Base-by-base conservation (phyloP, 768 basidiomycete genomes). In the Austroboletus eburneus region DNA sequence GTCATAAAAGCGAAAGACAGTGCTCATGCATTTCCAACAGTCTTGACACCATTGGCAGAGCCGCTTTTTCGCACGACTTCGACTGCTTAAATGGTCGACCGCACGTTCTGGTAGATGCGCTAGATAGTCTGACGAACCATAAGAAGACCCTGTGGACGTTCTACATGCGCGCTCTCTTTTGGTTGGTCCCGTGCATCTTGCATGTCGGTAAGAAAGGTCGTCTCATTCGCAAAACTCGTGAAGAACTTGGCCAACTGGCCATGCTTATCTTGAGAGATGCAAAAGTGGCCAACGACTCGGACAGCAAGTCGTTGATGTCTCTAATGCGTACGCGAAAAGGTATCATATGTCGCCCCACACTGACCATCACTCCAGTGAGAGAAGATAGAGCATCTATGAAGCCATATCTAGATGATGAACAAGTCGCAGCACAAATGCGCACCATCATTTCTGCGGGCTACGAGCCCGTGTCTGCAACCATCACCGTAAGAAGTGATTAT, bases 51-150 rank as follows among this genome's bases (percentile, higher is more conserved):
- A 70, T 83, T 25, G 77, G 75, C 13, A 72, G 74, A 23, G 78
- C 82, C n/a, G 79, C 80, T 14, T 83, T 84, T 52, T 76, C 75
- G 3, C 75, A 82, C 48, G 78, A 83, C 59, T 81, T 84, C 43
- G 67, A 70, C 45, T 80, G 77, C 56, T 72, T 83, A 20, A 69
- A 72, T 10, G 77, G 75, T 14, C 67, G 68, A 37, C 65, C 75
- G 4, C 72, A 79, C 54, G 58, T 69, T 20, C 60, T 83, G 3
- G 72, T 77, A 18, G 72, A 76, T 50, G 69, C 79, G 8, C 62
- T 83, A 36, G 78, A 83, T 54, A 73, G 74, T 22, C 65, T 83
- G 21, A 82, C 79, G n/a, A 81, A 81, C 57, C 76, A 74, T 39
- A 74, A 82, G 57, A 75, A 80, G 56, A 78, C 70, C 30, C 54